Evolutionary conservation across 1,284 basidiomycete species (phyloP), one percentile per base, ranked within the genome.

Genomic region (Lentinus polychrous): DNA sequence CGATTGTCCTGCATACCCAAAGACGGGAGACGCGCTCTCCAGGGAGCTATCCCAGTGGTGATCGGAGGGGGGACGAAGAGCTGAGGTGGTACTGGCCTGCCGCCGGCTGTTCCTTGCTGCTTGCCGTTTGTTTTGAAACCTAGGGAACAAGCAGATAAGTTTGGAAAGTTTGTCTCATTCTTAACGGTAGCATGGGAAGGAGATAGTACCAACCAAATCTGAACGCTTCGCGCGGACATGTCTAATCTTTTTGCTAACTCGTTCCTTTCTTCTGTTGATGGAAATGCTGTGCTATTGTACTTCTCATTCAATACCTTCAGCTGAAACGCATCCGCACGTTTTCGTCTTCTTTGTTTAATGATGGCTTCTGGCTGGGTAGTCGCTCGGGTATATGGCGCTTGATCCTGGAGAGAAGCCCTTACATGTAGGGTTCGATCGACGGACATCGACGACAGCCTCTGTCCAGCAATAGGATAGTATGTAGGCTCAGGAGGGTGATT

Each of bases 41-140:
- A 71, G 72, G 40, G 71, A 60, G 8, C 71, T 52, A 47, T 73
- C 62, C n/a, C 72, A 60, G 60, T 76, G 81, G 2, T 77, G 66
- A 47, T 80, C 63, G 35, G 66, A 64, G 14, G 73, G 67, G 8
- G 8, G 37, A 8, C 7, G 37, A 8, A 17, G 8, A 43, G 65
- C 57, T 24, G 61, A 58, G 42, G 72, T 59, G 49, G 69, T 69
- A 4, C 74, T 72, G 37, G 78, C 70, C 60, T 83, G 79, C 46
- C 84, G 81, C 54, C 78, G 79, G 12, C 81, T 84, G 65, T 86
- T 83, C 48, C 85, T 75, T 79, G 82, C 83, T 14, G 83, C 79
- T 62, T 90, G 87, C 48, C 86, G 73, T 68, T 88, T 88, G 60
- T 90, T 90, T 69, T 90, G 87, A 69, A 90, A 90, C 86, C 86